Percentiles rank a stretch among this genome's conserved stretches.
Conservation (phyloP, 2,329 filamentous ascomycete species). For the Penicillium sp. region DNA sequence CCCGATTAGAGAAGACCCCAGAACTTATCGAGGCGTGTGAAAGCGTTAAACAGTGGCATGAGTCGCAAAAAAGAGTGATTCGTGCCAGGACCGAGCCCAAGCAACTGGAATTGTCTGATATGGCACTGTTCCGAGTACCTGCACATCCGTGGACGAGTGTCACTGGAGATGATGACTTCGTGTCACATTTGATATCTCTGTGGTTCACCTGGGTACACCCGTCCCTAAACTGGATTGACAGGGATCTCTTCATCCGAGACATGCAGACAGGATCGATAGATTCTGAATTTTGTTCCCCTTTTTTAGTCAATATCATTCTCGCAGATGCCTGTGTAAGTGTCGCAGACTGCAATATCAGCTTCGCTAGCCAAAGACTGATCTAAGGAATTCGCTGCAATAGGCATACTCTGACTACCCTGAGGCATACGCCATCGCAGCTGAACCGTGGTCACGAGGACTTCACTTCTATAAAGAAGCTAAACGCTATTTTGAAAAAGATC, state of each 20-base stretch:
- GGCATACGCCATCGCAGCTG: conserved; percentile 24
- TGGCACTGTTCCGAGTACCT: conserved; percentile 25
- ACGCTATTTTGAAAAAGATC: conserved; percentile 34
- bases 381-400: conserved; percentile 16
- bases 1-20: conserved; percentile 27
- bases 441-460: conserved; percentile 29
- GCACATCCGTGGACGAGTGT: conserved; percentile 39
- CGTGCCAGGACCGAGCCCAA: conserved; percentile 25
- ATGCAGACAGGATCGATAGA: conserved; percentile 31
- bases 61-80: conserved; percentile 20
- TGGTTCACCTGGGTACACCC: conserved; percentile 31
- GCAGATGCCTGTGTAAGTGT: conserved; percentile 29
- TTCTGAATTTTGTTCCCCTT: conserved; percentile 35
- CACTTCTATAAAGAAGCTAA: conserved; percentile 43
- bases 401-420: conserved; percentile 35
- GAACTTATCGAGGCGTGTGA: conserved; percentile 25
- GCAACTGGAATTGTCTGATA: conserved; percentile 22
- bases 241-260: conserved; percentile 36
- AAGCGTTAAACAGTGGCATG: conserved; percentile 23
- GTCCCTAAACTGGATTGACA: conserved; percentile 31
- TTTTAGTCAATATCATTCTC: conserved; percentile 38
- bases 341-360: background rate
- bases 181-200: conserved; percentile 36
- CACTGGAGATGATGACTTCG: conserved; percentile 35
- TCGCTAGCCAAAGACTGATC: background rate